Conservation (phyloP, 1,139 yeast species). For the Saccharomycopsis hybrid region DNA sequence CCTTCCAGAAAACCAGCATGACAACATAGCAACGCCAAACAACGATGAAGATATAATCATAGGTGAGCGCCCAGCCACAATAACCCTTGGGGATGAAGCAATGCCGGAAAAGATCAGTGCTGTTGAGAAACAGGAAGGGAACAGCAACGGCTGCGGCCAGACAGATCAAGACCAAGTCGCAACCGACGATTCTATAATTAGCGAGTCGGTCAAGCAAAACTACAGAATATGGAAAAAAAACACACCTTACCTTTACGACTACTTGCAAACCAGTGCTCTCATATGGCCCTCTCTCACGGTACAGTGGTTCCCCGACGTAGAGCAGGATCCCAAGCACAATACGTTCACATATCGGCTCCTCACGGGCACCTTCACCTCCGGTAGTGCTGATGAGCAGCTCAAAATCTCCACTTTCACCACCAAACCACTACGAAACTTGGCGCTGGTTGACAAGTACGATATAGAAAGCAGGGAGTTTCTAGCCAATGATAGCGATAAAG, state of each 20-base stretch:
- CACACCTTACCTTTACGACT: slow-evolving; percentile 74
- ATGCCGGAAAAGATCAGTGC: too few species aligned
- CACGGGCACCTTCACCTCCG: slow-evolving; percentile 85
- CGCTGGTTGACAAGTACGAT: slow-evolving; percentile 25
- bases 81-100: too few species aligned
- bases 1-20: too few species aligned
- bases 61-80: too few species aligned
- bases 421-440: slow-evolving; percentile 29
- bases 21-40: too few species aligned
- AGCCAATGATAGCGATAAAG: slow-evolving; percentile 25
- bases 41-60: too few species aligned
- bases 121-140: too few species aligned
- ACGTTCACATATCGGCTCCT: slow-evolving; percentile 39
- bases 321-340: slow-evolving; percentile 20
- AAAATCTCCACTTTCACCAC: slow-evolving; percentile 25
- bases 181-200: slow-evolving; percentile 4
- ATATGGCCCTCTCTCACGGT: slow-evolving; percentile 78
- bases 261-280: slow-evolving; percentile 70
- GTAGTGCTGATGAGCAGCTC: slow-evolving; percentile 68
- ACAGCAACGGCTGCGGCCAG: too few species aligned
- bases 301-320: slow-evolving; percentile 61
- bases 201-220: slow-evolving; percentile 43
- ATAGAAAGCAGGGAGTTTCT: slow-evolving; percentile 27
- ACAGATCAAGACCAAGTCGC: too few species aligned
- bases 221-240: slow-evolving; percentile 75